Evolutionary conservation across 345 rosid species (phyloP), one percentile per base, ranked within the genome.

Genomic region (Fremontodendron californicum): DNA sequence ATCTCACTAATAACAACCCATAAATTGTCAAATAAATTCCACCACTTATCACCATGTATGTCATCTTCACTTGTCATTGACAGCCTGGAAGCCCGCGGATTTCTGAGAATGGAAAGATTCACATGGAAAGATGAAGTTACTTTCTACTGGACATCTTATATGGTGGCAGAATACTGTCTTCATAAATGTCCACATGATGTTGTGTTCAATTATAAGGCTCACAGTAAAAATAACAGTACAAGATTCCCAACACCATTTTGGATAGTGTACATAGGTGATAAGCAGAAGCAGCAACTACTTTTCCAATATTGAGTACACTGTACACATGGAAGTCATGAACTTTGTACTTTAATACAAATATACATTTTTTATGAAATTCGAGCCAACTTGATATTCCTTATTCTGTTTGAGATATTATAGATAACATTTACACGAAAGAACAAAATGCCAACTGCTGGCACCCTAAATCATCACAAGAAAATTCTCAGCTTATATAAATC

Each of bases 21-120:
- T 86, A 95, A 74, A 86, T 89, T 88, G 82, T 93, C 98, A 82
- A 93, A 93, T 73, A 93, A 77, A 81, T 88, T 82, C 99, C 99
- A 95, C 98, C 97, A 90, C 74, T 85, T 86, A 67, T 88, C 89
- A 82, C 85, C 81, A 62, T 82, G 79, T 79, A 81, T 68, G 40
- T 75, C 80, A 77, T 83, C 92, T 80, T 84, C 88, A 76, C 71
- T 65, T 74, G 86, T 49, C 75, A 81, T 78, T 69, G 81, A 81
- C 75, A 81, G 88, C 78, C 78, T 82, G 80, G 49, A 73, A 80
- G 40, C 81, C 84, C 75, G 80, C 74, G 78, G 82, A 79, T 85
- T 83, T 73, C 99, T 89, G 79, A 27, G 25, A 64, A 72, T 15
- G 42, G 71, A 69, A 84, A 31, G 45, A 77, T 55, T 52, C 73